These are phyloP conservation scores for Candida verbasci DNA, from an alignment of 805 yeast genomes.

Conservation along the genomic window DNA sequence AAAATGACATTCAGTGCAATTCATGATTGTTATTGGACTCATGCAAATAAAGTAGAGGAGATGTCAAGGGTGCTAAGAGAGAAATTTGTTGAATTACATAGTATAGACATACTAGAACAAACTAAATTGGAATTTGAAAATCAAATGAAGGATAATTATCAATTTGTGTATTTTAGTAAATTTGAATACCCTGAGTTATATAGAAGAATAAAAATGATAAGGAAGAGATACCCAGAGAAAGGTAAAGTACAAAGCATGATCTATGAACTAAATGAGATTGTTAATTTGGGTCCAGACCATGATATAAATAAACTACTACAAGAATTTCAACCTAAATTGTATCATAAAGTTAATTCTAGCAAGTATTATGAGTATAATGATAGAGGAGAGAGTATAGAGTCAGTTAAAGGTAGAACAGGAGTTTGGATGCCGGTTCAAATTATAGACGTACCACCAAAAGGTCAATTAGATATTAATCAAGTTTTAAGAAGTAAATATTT, in stretches of 20 bases:
- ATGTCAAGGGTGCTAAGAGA: slow-evolving; percentile 26
- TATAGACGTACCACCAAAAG: slow-evolving; percentile 24
- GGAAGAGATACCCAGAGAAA: slow-evolving; percentile 7
- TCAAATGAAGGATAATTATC: slow-evolving; percentile 20
- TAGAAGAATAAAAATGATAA: slow-evolving; percentile 3
- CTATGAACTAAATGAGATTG: slow-evolving; percentile 3
- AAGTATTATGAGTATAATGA: slow-evolving; percentile 1
- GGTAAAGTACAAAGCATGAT: background rate
- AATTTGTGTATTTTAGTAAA: slow-evolving; percentile 29
- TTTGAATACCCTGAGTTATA: slow-evolving; percentile 11
- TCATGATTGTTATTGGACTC: slow-evolving; percentile 44
- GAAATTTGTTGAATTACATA: slow-evolving; percentile 32
- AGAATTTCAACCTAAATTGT: slow-evolving; percentile 19
- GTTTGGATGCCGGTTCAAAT: slow-evolving; percentile 29
- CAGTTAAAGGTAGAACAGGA: slow-evolving; percentile 13
- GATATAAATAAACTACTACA: slow-evolving; percentile 10
- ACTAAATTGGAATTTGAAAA: slow-evolving; percentile 23
- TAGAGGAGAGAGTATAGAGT: background rate
- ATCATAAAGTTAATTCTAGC: slow-evolving; percentile 8
- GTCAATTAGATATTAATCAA: slow-evolving; percentile 26
- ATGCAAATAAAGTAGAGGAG: slow-evolving; percentile 24
- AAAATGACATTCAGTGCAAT: slow-evolving; percentile 32
- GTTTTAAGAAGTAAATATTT: slow-evolving; percentile 33
- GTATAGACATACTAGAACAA: slow-evolving; percentile 19
- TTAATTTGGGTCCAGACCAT: slow-evolving; percentile 5